Percentiles rank a stretch among this genome's conserved stretches.
Conservation (phyloP, 495 filamentous ascomycete species). For the Podospora anserina region DNA sequence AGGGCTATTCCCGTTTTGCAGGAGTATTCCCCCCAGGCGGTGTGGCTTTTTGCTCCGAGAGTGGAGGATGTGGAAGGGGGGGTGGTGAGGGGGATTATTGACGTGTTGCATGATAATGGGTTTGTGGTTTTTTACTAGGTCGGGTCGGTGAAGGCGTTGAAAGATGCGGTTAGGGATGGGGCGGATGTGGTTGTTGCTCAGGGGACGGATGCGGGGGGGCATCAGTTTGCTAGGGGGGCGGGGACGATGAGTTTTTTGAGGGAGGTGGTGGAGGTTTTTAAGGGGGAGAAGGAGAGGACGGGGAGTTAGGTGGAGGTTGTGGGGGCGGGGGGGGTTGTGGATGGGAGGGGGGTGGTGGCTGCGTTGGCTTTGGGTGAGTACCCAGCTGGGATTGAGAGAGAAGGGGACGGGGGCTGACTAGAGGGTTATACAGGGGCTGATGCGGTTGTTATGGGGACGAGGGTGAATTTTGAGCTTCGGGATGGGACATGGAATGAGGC, state of each 20-base stretch:
- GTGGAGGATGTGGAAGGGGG: slow-evolving; percentile 35
- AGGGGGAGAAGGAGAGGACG: slow-evolving; percentile 30
- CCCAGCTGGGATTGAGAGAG: background rate
- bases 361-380: slow-evolving; percentile 57
- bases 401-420: background rate
- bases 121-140: slow-evolving; percentile 54
- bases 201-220: slow-evolving; percentile 72
- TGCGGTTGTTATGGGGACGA: slow-evolving; percentile 67
- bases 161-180: slow-evolving; percentile 37
- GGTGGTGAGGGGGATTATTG: background rate
- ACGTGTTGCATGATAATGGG: slow-evolving; percentile 30
- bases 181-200: slow-evolving; percentile 71
- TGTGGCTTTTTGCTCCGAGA: slow-evolving; percentile 72
- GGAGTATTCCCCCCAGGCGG: slow-evolving; percentile 57
- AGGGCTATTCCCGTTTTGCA: slow-evolving; percentile 38
- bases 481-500: background rate
- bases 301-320: slow-evolving; percentile 52
- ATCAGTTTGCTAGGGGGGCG: slow-evolving; percentile 58
- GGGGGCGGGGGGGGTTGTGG: slow-evolving; percentile 70
- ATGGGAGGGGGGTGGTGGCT: slow-evolving; percentile 63
- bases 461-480: slow-evolving; percentile 39
- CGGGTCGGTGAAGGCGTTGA: slow-evolving; percentile 57
- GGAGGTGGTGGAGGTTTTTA: slow-evolving; percentile 51
- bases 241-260: slow-evolving; percentile 50
- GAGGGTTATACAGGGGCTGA: slow-evolving; percentile 43